A percentile compares a stretch with the other conserved stretches of the same genome.
Evolutionary conservation across 2,329 filamentous ascomycete species (phyloP).

Genomic region (Metarhizium robertsii): DNA sequence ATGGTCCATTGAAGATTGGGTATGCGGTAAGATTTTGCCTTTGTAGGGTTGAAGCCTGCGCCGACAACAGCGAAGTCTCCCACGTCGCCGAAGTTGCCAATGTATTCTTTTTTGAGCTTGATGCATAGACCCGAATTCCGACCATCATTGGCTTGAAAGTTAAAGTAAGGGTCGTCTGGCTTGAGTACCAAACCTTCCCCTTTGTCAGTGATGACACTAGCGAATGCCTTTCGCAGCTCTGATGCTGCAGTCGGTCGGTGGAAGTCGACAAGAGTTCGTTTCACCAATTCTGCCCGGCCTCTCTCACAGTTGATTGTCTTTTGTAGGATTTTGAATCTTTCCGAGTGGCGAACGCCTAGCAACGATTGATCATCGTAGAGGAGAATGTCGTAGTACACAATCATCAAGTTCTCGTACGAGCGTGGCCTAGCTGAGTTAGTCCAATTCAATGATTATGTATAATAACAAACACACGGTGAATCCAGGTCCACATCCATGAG

Average conservation of each 20-base stretch:
- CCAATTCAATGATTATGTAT: background rate
- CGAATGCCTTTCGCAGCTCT: conserved; percentile 55
- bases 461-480: conserved; percentile 43
- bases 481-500: conserved; percentile 61
- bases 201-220: conserved; percentile 51
- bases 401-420: conserved; percentile 48
- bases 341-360: conserved; percentile 41
- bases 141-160: conserved; percentile 29
- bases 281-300: conserved; percentile 58
- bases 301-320: conserved; percentile 38
- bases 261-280: conserved; percentile 62
- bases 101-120: conserved; percentile 83
- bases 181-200: conserved; percentile 80
- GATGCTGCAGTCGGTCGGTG: conserved; percentile 37
- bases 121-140: conserved; percentile 48
- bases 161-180: conserved; percentile 69
- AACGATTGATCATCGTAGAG: conserved; percentile 45
- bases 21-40: conserved; percentile 46
- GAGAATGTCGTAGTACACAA: conserved; percentile 51
- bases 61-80: conserved; percentile 77
- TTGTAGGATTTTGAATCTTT: conserved; percentile 51
- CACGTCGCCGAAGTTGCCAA: conserved; percentile 67
- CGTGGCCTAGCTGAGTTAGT: conserved; percentile 30
- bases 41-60: conserved; percentile 57
- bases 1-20: conserved; percentile 62